Evolutionary conservation across 2,329 filamentous ascomycete genomes (phyloP).

Genomic region (Aspergillus luchuensis): DNA sequence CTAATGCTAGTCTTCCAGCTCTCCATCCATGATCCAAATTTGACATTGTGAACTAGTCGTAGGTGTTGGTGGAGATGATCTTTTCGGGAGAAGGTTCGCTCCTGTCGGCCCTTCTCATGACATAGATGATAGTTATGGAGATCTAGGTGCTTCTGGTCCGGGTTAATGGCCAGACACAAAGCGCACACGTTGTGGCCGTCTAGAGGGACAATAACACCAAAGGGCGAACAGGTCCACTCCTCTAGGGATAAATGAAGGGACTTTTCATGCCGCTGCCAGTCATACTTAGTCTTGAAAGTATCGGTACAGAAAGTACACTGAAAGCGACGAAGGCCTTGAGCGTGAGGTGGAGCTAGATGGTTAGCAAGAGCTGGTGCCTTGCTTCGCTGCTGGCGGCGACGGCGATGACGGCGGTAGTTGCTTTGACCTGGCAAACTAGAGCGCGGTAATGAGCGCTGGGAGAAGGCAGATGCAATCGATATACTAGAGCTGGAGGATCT

Average conservation of each 20-base stretch:
- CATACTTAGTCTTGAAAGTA: slow-evolving; percentile 49
- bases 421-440: background rate
- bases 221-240: slow-evolving; percentile 55
- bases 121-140: slow-evolving; percentile 55
- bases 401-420: slow-evolving; percentile 46
- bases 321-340: slow-evolving; percentile 30
- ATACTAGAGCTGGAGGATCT: background rate
- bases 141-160: slow-evolving; percentile 53
- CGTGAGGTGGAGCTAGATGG: slow-evolving; percentile 17
- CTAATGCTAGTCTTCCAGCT: slow-evolving; percentile 55
- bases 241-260: slow-evolving; percentile 51
- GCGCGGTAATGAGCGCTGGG: background rate
- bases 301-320: slow-evolving; percentile 54
- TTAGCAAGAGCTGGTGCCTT: background rate
- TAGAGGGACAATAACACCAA: slow-evolving; percentile 46
- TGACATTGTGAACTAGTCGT: slow-evolving; percentile 54
- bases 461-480: background rate
- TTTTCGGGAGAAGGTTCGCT: slow-evolving; percentile 61
- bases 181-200: slow-evolving; percentile 34
- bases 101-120: slow-evolving; percentile 54
- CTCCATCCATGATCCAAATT: slow-evolving; percentile 55
- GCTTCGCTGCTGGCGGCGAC: slow-evolving; percentile 25
- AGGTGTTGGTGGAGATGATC: slow-evolving; percentile 61
- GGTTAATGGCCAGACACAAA: slow-evolving; percentile 54
- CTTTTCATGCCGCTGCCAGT: slow-evolving; percentile 53